These are phyloP conservation scores for Plasmodium vivax DNA, from an alignment of 169 alveolate genomes.

Conservation along the genomic window DNA sequence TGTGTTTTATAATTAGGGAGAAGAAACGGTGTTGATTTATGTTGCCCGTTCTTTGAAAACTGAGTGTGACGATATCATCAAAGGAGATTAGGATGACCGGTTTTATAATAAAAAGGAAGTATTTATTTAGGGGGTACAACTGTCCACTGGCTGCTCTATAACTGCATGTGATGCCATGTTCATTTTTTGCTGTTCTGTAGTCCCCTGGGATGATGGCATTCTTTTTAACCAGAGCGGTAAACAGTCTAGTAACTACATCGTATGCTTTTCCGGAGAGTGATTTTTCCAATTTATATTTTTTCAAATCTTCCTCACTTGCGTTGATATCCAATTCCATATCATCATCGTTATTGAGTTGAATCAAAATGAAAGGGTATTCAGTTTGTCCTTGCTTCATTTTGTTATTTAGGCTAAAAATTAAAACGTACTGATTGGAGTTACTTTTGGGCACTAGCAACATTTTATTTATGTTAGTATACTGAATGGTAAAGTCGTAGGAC, in stretches of 20 bases:
- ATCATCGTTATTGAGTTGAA: constrained; percentile 94
- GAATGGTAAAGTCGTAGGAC: constrained; percentile 95
- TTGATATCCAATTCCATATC: constrained; percentile 92
- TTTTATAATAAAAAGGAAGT: constrained; percentile 94
- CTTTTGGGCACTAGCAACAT: constrained; percentile 96
- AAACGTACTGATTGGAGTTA: constrained; percentile 93
- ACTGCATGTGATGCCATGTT: constrained; percentile 93
- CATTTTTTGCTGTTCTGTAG: constrained; percentile 91
- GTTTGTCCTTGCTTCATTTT: constrained; percentile 98
- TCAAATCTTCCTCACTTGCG: constrained; percentile 89
- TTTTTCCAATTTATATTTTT: constrained; percentile 86
- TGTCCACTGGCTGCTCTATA: constrained; percentile 97
- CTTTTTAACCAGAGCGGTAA: constrained; percentile 92
- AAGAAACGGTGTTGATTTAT: constrained; percentile 94
- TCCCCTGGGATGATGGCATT: constrained; percentile 96
- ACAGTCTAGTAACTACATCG: constrained; percentile 93
- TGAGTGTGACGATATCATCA: constrained; percentile 94
- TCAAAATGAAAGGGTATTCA: constrained; percentile 93
- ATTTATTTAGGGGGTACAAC: constrained; percentile 94
- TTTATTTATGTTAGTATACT: constrained; percentile 91
- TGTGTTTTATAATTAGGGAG: constrained; percentile 91
- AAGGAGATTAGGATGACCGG: constrained; percentile 96
- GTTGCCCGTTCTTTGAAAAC: constrained; percentile 94
- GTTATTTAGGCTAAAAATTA: constrained; percentile 91
- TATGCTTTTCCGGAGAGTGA: constrained; percentile 90